Percentiles rank a stretch among this genome's conserved stretches.
Evolutionary conservation across 805 yeast species (phyloP).

Genomic region (Millerozyma miso): DNA sequence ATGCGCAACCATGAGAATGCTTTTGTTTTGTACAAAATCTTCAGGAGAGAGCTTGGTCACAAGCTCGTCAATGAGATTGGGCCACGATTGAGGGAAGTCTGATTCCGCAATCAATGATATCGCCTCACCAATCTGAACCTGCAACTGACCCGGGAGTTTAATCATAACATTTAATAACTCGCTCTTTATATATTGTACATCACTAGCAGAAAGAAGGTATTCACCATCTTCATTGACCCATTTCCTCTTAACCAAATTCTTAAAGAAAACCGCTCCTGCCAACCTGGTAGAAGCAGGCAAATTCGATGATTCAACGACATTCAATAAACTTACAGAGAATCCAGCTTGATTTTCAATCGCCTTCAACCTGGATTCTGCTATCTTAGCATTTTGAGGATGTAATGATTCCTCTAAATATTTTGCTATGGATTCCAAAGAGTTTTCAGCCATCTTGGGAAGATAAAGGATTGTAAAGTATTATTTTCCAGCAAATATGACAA

Average conservation of each 20-base stretch:
- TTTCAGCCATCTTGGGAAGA: conserved; percentile 22
- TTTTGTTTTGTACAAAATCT: conserved; percentile 74
- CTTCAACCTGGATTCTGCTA: conserved; percentile 63
- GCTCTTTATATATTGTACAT: conserved; percentile 62
- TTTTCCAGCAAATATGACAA: not conserved
- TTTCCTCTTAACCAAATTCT: conserved; percentile 75
- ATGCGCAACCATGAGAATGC: conserved; percentile 88
- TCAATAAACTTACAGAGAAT: conserved; percentile 70
- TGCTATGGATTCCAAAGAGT: conserved; percentile 47
- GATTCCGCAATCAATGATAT: conserved; percentile 90
- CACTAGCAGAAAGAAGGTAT: conserved; percentile 56
- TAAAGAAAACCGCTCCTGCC: conserved; percentile 88
- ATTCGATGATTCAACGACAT: conserved; percentile 64
- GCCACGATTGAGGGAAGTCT: conserved; percentile 94
- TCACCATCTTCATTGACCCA: conserved; percentile 92
- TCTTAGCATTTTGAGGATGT: conserved; percentile 57
- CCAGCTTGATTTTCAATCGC: conserved; percentile 64
- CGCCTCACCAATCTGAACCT: conserved; percentile 93
- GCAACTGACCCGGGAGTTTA: conserved; percentile 69
- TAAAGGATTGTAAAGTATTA: not conserved
- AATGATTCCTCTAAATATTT: conserved; percentile 60
- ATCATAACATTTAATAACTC: conserved; percentile 89
- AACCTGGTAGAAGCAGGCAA: conserved; percentile 58
- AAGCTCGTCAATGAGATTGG: conserved; percentile 66
- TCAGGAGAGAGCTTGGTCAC: conserved; percentile 58